Evolutionary conservation across 345 rosid genomes (phyloP), one percentile per base, ranked within the genome.

Genomic region (Salix caprea): DNA sequence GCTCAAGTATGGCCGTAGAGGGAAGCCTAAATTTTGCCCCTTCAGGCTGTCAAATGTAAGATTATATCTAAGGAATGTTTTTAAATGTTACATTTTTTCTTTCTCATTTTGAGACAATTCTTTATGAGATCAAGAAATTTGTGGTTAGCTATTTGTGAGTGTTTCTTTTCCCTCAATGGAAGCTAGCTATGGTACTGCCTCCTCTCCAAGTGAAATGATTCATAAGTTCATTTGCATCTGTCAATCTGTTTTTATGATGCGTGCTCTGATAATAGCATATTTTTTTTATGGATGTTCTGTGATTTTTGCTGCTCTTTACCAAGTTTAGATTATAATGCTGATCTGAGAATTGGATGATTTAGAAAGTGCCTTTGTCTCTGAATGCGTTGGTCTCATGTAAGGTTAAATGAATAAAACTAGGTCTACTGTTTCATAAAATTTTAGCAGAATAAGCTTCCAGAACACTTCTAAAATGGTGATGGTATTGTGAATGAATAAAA

Each of bases 1-100:
- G 50, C 81, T 78, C 36, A 78, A 78, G 76, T 78, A 78, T 65
- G 81, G 81, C 39, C 76, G 81, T 26, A 78, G 81, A 72, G 81
- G 81, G 37, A 78, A 78, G 69, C 81, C 81, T 4, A 78, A 78
- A 72, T 72, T 78, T 66, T 78, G 81, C 26, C 81, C 81, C 56
- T 78, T 78, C 73, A 65, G 81, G 67, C 81, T 78, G 67, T 52
- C 81, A 4, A 78, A 78, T 73, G 77, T 73, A 67, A 73, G 77
- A 73, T 50, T 28, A 52, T 2, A 19, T 40, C 24, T 40, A 69
- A 39, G 26, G 40, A 58, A 28, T 69, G 46, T 39, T 21, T n/a
- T 66, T 34, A 18, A 42, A 42, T 42, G 46, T 42, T 11, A 11
- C 46, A 7, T 71, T 39, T 24, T 64, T 24, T 7, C 62, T 32